Conservation (phyloP, 2,329 filamentous ascomycete genomes). For the Talaromyces amestolkiae region DNA sequence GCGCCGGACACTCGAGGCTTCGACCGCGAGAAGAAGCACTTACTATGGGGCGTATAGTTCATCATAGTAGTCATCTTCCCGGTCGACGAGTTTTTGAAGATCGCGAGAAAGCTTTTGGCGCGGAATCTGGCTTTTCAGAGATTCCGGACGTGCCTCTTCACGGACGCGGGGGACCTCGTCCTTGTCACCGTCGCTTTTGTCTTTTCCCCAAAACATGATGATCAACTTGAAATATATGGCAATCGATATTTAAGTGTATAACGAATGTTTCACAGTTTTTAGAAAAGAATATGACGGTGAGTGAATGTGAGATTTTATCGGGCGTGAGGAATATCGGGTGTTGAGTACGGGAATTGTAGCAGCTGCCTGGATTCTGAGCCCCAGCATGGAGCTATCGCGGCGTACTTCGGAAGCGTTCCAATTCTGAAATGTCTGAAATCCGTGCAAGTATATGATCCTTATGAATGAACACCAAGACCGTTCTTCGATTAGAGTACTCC, state of each 20-base stretch:
- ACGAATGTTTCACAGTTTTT: neutral
- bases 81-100: conserved; percentile 56
- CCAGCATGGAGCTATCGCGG: neutral
- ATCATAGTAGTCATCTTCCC: conserved; percentile 72
- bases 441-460: neutral
- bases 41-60: conserved; percentile 77
- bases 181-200: conserved; percentile 24
- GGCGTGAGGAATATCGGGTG: neutral
- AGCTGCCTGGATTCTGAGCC: conserved; percentile 1
- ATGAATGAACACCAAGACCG: neutral
- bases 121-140: conserved; percentile 41
- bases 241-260: neutral
- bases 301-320: neutral
- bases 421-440: too few species aligned
- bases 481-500: neutral
- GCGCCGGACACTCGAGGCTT: neutral
- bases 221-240: neutral
- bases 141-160: conserved; percentile 33
- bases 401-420: neutral
- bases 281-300: neutral
- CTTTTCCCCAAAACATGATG: conserved; percentile 35
- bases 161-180: conserved; percentile 17
- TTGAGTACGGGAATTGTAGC: neutral
- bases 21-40: conserved; percentile 35
- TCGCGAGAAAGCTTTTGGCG: conserved; percentile 53